Evolutionary conservation across 2,329 filamentous ascomycete species (phyloP).

Genomic region (Talaromyces albobiverticillius): DNA sequence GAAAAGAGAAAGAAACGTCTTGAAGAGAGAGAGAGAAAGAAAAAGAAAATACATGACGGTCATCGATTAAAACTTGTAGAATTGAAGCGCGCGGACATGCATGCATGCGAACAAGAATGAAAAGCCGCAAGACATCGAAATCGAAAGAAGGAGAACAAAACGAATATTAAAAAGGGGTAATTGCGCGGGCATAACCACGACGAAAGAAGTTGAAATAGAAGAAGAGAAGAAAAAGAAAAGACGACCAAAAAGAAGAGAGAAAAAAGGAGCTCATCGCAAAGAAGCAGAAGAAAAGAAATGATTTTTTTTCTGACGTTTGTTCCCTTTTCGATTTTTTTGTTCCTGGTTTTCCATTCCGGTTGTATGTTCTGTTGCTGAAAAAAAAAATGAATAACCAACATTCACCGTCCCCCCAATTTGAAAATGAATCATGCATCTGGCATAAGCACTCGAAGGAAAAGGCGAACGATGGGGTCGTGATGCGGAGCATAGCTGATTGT

Average conservation of each 20-base stretch:
- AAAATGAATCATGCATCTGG: background rate
- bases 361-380: background rate
- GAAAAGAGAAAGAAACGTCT: too few species aligned
- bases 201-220: background rate
- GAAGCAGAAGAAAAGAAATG: background rate
- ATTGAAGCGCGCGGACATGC: background rate
- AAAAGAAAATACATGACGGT: background rate
- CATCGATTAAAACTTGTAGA: background rate
- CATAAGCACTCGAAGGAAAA: background rate
- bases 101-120: background rate
- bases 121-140: background rate
- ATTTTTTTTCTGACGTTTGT: background rate
- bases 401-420: background rate
- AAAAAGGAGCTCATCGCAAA: background rate
- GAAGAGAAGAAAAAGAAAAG: background rate
- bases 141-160: conserved; percentile 3
- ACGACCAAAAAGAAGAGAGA: background rate
- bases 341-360: background rate
- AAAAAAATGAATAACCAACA: too few species aligned
- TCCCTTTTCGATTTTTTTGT: background rate
- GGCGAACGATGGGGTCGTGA: background rate
- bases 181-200: background rate
- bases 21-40: too few species aligned
- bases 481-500: background rate
- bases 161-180: background rate